Percentiles rank a stretch among this genome's conserved stretches.
phyloP scores from a whole-genome alignment of 371 early-diverging fungal genomes.

The Catenaria anguillulae region DNA sequence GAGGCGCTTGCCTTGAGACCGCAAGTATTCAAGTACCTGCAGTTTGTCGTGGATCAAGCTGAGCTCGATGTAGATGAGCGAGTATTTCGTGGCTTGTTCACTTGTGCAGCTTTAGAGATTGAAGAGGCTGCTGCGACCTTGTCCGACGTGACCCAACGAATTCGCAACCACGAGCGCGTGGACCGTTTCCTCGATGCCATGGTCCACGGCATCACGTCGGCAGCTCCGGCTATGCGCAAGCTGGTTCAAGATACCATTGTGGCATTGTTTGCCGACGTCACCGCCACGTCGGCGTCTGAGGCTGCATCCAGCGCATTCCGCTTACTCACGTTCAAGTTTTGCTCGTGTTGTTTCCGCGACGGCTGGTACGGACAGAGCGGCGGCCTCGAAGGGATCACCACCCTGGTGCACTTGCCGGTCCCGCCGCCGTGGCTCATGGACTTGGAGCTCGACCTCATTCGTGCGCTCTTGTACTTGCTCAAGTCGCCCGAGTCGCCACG shows the following conservation, averaged over 20 bases:
- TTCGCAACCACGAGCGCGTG: conserved; percentile 10
- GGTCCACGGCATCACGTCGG: conserved; percentile 59
- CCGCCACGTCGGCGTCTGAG: conserved; percentile 22
- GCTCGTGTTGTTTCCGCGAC: conserved; percentile 42
- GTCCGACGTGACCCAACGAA: not conserved
- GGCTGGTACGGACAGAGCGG: conserved; percentile 53
- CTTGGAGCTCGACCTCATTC: conserved; percentile 82
- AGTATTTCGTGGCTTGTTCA: conserved; percentile 9
- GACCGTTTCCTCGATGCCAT: conserved; percentile 57
- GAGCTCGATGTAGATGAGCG: conserved; percentile 26
- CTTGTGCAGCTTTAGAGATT: not conserved
- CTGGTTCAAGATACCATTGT: conserved; percentile 51
- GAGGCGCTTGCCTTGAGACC: conserved; percentile 26
- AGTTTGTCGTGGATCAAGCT: conserved; percentile 34
- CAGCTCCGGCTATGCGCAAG: conserved; percentile 40
- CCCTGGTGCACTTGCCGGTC: conserved; percentile 37
- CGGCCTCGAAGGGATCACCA: conserved; percentile 75
- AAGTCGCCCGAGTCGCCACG: conserved; percentile 73
- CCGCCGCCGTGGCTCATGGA: conserved; percentile 78
- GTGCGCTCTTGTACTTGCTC: conserved; percentile 77
- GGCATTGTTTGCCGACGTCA: conserved; percentile 27
- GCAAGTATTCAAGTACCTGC: conserved; percentile 57
- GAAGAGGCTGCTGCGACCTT: not conserved
- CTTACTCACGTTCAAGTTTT: conserved; percentile 44
- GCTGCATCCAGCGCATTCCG: conserved; percentile 57